These are phyloP conservation scores for Yamagishiella unicocca DNA, from an alignment of 139 green algal genomes.

Conservation along the genomic window DNA sequence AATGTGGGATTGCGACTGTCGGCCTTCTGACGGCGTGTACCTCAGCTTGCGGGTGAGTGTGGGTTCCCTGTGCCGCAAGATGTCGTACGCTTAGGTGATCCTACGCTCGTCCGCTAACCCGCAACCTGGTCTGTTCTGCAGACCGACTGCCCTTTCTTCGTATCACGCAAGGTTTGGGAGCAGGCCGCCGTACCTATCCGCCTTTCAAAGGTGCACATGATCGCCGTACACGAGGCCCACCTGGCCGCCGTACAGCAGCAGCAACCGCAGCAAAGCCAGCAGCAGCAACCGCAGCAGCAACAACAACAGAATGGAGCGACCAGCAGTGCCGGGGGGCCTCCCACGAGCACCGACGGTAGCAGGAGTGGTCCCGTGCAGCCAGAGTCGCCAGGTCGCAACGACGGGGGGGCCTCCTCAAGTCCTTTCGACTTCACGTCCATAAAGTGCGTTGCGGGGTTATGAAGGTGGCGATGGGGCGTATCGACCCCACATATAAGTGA, in stretches of 20 bases:
- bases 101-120: too few relatives aligned
- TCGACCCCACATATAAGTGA: too few relatives aligned
- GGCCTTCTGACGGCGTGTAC: conserved; percentile 79
- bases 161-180: conserved; percentile 68
- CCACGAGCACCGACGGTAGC: background rate
- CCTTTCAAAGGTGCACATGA: conserved; percentile 43
- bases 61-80: too few relatives aligned
- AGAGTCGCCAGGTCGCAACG: too few relatives aligned
- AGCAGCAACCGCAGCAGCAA: conserved; percentile 19
- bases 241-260: background rate
- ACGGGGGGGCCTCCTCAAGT: background rate
- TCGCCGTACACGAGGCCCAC: background rate
- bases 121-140: too few relatives aligned
- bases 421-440: conserved; percentile 4
- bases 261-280: background rate
- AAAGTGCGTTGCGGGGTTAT: background rate
- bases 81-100: too few relatives aligned
- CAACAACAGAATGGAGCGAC: background rate
- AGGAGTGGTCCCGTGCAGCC: background rate
- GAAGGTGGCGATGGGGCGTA: too few relatives aligned
- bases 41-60: conserved; percentile 75
- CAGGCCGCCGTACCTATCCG: conserved; percentile 49
- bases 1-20: conserved; percentile 83
- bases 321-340: background rate
- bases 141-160: conserved; percentile 67